phyloP scores from a whole-genome alignment of 2,329 filamentous ascomycete species.

The Paecilomyces sp. region DNA sequence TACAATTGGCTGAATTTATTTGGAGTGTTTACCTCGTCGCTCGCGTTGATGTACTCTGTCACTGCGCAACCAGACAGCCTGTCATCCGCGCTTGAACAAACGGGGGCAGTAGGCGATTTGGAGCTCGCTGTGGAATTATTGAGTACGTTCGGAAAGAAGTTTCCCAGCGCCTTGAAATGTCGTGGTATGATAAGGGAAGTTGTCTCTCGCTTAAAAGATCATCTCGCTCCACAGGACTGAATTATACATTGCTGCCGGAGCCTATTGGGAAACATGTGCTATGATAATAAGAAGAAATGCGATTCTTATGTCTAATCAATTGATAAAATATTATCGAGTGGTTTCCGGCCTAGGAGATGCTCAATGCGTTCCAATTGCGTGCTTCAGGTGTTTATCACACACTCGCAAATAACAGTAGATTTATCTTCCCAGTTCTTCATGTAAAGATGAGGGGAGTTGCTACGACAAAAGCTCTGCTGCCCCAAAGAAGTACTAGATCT shows the following conservation, averaged over 20 bases:
- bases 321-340: background rate
- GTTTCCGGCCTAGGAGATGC: no score
- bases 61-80: conserved; percentile 30
- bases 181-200: conserved; percentile 11
- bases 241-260: background rate
- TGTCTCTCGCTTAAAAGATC: background rate
- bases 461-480: no score
- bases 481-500: no score
- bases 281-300: background rate
- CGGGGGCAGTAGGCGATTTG: conserved; percentile 12
- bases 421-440: no score
- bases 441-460: no score
- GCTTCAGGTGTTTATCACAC: background rate
- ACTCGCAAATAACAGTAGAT: no score
- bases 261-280: background rate
- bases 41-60: conserved; percentile 39
- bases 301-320: background rate
- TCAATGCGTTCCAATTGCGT: no score
- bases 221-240: background rate
- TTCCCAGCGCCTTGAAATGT: conserved; percentile 15
- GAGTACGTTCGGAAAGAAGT: conserved; percentile 15
- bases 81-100: conserved; percentile 8
- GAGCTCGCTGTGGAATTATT: conserved; percentile 14
- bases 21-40: conserved; percentile 34
- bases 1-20: conserved; percentile 40